phyloP scores from a whole-genome alignment of 306 rosid genomes.

The Prunus davidiana region DNA sequence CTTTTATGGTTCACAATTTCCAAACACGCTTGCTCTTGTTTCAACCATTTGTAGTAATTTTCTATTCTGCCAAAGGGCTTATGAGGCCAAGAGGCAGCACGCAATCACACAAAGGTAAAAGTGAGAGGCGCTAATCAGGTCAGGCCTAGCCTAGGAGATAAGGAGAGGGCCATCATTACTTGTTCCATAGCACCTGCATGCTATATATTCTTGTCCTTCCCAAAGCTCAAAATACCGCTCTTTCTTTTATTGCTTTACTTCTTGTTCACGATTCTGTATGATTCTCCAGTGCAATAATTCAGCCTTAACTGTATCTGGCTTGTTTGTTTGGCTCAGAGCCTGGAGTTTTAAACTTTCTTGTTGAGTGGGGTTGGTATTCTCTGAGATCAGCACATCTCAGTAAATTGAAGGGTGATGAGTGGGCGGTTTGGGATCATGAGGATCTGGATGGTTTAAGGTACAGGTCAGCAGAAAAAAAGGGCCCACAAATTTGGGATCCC shows the following conservation, averaged over 20 bases:
- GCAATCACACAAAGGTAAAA: slow-evolving; percentile 38
- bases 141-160: background rate
- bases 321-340: background rate
- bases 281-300: background rate
- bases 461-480: slow-evolving; percentile 3
- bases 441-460: slow-evolving; percentile 19
- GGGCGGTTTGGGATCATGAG: background rate
- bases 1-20: slow-evolving; percentile 15
- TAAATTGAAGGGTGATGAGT: background rate
- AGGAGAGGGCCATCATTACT: slow-evolving; percentile 34
- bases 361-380: background rate
- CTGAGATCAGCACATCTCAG: background rate
- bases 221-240: background rate
- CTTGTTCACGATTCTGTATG: slow-evolving; percentile 16
- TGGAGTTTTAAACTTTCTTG: background rate
- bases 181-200: slow-evolving; percentile 5
- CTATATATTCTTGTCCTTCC: background rate
- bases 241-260: background rate
- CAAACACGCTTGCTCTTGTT: slow-evolving; percentile 19
- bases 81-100: slow-evolving; percentile 18
- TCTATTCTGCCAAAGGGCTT: background rate
- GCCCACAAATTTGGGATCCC: slow-evolving; percentile 23
- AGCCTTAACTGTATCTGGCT: slow-evolving; percentile 21
- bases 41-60: slow-evolving; percentile 10
- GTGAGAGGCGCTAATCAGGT: background rate